Conservation (phyloP, 345 rosid species). For the Mallotus nudiflorus region DNA sequence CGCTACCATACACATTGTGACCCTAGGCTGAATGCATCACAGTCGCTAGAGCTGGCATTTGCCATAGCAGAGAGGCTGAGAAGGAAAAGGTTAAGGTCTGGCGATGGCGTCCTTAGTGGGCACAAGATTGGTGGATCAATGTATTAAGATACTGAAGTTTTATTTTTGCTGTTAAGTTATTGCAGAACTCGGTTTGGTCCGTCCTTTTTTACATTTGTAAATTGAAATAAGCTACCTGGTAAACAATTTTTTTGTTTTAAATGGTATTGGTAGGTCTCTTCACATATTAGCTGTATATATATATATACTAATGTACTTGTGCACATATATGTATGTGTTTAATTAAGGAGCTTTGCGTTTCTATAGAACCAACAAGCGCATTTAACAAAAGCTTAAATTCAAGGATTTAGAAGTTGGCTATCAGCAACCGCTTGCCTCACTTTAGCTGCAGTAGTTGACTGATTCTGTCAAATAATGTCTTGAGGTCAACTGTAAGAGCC, state of each 20-base stretch:
- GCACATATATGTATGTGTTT: too few species aligned
- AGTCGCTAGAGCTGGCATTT: constrained; percentile 58
- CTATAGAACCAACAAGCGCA: too few species aligned
- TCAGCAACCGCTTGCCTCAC: too few species aligned
- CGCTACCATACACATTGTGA: constrained; percentile 60
- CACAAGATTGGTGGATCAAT: background rate
- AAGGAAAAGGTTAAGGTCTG: constrained; percentile 25
- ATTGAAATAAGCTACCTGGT: background rate
- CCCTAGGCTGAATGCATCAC: constrained; percentile 58
- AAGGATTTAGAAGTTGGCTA: too few species aligned
- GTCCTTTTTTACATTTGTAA: constrained; percentile 1
- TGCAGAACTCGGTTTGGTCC: background rate
- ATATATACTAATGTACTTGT: too few species aligned
- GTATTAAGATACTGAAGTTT: constrained; percentile 8
- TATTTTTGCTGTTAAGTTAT: background rate
- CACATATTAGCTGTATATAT: too few species aligned
- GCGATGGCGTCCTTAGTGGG: constrained; percentile 4
- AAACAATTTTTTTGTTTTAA: background rate
- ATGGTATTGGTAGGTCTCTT: background rate
- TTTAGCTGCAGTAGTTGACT: too few species aligned
- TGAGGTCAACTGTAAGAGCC: too few species aligned
- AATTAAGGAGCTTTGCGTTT: too few species aligned
- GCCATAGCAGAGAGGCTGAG: constrained; percentile 54
- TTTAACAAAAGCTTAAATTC: too few species aligned
- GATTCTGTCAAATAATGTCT: too few species aligned